Evolutionary conservation across 805 yeast species (phyloP).

Genomic region (Barnettozyma sp.): DNA sequence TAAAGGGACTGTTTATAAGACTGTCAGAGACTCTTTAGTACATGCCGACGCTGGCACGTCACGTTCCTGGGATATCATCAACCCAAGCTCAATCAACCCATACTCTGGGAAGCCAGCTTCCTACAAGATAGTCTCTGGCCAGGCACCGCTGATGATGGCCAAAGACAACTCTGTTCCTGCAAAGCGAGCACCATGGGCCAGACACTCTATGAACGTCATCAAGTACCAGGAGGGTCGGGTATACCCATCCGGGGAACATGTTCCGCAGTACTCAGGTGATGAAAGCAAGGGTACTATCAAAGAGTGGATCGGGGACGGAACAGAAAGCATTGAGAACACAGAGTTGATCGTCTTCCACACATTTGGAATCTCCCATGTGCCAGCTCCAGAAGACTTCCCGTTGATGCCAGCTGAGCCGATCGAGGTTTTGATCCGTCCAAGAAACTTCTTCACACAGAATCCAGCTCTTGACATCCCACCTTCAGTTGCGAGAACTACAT

Average conservation of each 20-base stretch:
- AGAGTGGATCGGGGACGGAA: slow-evolving; percentile 61
- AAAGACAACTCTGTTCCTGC: slow-evolving; percentile 66
- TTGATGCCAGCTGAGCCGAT: slow-evolving; percentile 85
- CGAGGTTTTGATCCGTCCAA: slow-evolving; percentile 65
- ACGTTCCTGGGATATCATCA: slow-evolving; percentile 73
- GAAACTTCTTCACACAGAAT: slow-evolving; percentile 71
- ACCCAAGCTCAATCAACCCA: slow-evolving; percentile 59
- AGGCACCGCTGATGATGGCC: slow-evolving; percentile 68
- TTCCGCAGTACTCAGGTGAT: slow-evolving; percentile 69
- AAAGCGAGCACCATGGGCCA: slow-evolving; percentile 82
- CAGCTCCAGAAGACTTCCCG: slow-evolving; percentile 87
- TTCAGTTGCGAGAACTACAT: slow-evolving; percentile 44
- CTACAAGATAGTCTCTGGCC: slow-evolving; percentile 69
- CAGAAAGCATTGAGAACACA: slow-evolving; percentile 52
- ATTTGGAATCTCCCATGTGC: slow-evolving; percentile 80
- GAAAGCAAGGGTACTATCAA: slow-evolving; percentile 60
- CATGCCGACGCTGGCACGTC: slow-evolving; percentile 54
- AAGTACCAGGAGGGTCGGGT: slow-evolving; percentile 67
- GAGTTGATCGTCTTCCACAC: slow-evolving; percentile 76
- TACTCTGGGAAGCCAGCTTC: slow-evolving; percentile 72
- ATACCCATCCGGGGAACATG: slow-evolving; percentile 77
- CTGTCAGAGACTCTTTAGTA: slow-evolving; percentile 59
- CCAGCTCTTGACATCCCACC: slow-evolving; percentile 74
- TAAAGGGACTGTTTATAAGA: slow-evolving; percentile 58
- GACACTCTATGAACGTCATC: slow-evolving; percentile 56